Conservation (phyloP, 2,329 filamentous ascomycete species). For the Colletotrichum abscissum region DNA sequence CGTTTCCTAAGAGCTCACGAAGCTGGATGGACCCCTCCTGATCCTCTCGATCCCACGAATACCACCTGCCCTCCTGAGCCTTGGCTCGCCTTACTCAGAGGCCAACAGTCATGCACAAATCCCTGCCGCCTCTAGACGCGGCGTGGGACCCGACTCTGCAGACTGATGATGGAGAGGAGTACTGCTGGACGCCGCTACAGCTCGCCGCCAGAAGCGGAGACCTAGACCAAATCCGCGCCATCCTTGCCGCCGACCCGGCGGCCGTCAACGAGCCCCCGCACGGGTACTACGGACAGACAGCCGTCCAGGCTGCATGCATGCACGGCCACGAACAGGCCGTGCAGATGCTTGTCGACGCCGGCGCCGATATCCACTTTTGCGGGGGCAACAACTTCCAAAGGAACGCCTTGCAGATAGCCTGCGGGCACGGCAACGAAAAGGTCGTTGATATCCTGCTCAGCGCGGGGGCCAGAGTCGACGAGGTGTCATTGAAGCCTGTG, state of each 20-base stretch:
- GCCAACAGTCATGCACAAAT: background rate
- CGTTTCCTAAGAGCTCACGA: background rate
- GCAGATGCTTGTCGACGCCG: constrained; percentile 42
- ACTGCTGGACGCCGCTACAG: constrained; percentile 49
- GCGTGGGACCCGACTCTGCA: background rate
- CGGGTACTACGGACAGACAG: constrained; percentile 48
- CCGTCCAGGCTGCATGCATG: constrained; percentile 48
- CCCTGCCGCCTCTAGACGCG: background rate
- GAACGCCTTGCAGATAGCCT: constrained; percentile 54
- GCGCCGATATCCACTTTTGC: constrained; percentile 46
- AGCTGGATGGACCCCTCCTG: background rate
- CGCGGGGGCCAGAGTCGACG: constrained; percentile 43
- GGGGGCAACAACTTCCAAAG: constrained; percentile 45
- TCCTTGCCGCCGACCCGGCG: constrained; percentile 40
- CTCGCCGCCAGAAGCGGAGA: constrained; percentile 47
- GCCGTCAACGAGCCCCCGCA: constrained; percentile 45
- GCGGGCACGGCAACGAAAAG: constrained; percentile 38
- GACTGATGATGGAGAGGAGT: constrained; percentile 36
- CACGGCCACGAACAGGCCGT: constrained; percentile 41
- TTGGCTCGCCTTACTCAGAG: background rate
- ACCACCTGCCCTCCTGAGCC: background rate
- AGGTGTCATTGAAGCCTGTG: background rate
- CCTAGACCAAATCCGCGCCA: constrained; percentile 38
- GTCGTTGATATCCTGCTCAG: constrained; percentile 43
- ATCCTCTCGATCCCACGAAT: background rate